Base-by-base conservation (phyloP, 257 asterid species). In the Fraxinus quadrangulata region DNA sequence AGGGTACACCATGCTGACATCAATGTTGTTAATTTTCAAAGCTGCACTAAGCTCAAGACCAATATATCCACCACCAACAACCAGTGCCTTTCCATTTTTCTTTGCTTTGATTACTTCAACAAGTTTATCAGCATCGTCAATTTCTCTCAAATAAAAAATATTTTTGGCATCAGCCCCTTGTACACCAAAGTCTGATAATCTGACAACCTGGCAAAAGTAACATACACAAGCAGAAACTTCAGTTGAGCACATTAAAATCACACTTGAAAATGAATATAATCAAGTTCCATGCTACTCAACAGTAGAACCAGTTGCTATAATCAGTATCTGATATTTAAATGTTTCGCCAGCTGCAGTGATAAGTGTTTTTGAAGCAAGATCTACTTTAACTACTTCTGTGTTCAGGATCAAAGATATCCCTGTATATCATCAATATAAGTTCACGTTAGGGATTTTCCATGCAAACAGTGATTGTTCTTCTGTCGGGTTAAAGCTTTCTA, bases 31-130 rank as follows among this genome's bases (percentile, higher is more conserved):
- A 78, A 92, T 80, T 83, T 39, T 92, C 82, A 94, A 78, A 78
- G 94, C 98, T 72, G 98, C 97, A 83, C 98, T 94, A 33, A 94
- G 93, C 91, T 94, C 98, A 77, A 94, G 91, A 72, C 98, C 98
- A 16, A 94, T 92, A 89, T 94, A 94, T 79, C 98, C 98, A 66
- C 98, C 98, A 65, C 97, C 98, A 84, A 94, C 97, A 82, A 94
- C 28, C 79, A 94, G 89, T 79, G 97, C 97, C 87, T 92, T 94
- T 23, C 93, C 94, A 51, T 84, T 80, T 85, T 88, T 88, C 92
- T 94, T 94, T 79, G 85, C 84, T 83, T 92, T 92, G 70, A 94
- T 85, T 78, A 88, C 94, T 87, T 94, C 96, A 24, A 90, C 96
- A 73, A 94, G 97, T 81, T 90, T 85, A 83, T 92, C 97, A 26